Conservation (phyloP, 345 rosid genomes). For the Gossypium raimondii region DNA sequence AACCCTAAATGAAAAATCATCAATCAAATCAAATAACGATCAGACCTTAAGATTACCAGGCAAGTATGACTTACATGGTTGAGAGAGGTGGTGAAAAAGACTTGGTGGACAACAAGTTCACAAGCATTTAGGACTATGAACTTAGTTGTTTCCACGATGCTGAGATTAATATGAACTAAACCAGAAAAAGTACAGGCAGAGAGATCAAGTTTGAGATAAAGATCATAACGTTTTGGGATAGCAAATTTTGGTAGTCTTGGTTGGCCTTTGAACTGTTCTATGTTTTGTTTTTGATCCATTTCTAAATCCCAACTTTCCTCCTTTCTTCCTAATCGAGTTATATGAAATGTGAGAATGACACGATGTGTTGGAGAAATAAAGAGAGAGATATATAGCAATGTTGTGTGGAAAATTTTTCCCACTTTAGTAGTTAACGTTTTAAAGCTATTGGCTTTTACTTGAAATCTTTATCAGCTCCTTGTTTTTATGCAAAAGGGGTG, state of each 20-base stretch:
- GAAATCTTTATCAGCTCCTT: background rate
- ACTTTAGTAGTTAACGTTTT: background rate
- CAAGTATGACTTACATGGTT: conserved; percentile 21
- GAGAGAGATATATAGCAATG: background rate
- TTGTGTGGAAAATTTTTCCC: background rate
- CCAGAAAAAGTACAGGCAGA: conserved; percentile 34
- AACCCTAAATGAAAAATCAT: too few relatives aligned
- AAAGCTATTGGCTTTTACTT: too few relatives aligned
- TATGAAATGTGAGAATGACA: background rate
- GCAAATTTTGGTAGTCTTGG: conserved; percentile 21
- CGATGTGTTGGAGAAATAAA: background rate
- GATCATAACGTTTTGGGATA: conserved; percentile 23
- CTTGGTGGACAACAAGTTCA: conserved; percentile 29
- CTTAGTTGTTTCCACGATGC: conserved; percentile 27
- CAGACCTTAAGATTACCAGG: background rate
- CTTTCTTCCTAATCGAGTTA: background rate
- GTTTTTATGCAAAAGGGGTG: background rate
- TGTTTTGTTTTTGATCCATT: conserved; percentile 12
- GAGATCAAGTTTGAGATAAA: conserved; percentile 29
- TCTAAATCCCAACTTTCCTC: background rate
- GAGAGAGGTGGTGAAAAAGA: conserved; percentile 27
- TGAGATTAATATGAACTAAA: conserved; percentile 17
- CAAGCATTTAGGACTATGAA: conserved; percentile 39
- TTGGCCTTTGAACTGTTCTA: conserved; percentile 23
- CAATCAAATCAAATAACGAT: background rate